A percentile compares a stretch with the other conserved stretches of the same genome.
phyloP scores from a whole-genome alignment of 176 grass and related monocot genomes.

The Miscanthus lutarioriparius region DNA sequence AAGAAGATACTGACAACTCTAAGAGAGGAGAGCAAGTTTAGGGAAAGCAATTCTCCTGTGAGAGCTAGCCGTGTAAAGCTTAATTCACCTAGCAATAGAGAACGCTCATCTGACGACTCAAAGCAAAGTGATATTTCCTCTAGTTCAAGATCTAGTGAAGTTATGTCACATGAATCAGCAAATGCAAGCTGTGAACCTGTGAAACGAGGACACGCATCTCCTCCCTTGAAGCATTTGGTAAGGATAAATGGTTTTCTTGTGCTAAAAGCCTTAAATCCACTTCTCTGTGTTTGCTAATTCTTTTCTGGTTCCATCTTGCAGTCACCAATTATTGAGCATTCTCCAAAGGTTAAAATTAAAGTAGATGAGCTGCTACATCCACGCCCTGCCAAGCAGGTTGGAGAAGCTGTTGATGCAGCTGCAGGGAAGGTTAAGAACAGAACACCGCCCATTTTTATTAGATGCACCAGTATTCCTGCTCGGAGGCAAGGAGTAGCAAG shows the following conservation, averaged over 20 bases:
- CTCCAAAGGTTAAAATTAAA: conserved; percentile 51
- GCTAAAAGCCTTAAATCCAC: conserved; percentile 3
- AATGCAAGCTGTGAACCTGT: conserved; percentile 51
- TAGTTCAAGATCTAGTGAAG: conserved; percentile 72
- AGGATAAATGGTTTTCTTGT: conserved; percentile 27
- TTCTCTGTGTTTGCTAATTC: conserved; percentile 38
- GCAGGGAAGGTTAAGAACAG: conserved; percentile 52
- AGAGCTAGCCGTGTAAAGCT: conserved; percentile 61
- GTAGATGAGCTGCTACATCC: conserved; percentile 39
- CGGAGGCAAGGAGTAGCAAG: conserved; percentile 40
- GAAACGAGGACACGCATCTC: conserved; percentile 56
- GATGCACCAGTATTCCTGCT: conserved; percentile 41
- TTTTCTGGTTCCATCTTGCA: conserved; percentile 46
- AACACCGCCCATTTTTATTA: conserved; percentile 40
- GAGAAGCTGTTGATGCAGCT: conserved; percentile 35
- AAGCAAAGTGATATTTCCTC: conserved; percentile 60
- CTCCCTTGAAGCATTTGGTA: conserved; percentile 71
- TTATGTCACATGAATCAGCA: conserved; percentile 45
- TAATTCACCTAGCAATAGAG: conserved; percentile 56
- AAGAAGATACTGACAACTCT: conserved; percentile 71
- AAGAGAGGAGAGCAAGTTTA: conserved; percentile 69
- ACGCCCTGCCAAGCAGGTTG: conserved; percentile 46
- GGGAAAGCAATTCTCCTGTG: conserved; percentile 71
- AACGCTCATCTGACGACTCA: conserved; percentile 50
- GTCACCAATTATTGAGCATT: conserved; percentile 72